Percentiles rank a stretch among this genome's conserved stretches.
These are phyloP conservation scores for Fraxinus latifolia DNA, from an alignment of 305 asterid species.

Conservation along the genomic window DNA sequence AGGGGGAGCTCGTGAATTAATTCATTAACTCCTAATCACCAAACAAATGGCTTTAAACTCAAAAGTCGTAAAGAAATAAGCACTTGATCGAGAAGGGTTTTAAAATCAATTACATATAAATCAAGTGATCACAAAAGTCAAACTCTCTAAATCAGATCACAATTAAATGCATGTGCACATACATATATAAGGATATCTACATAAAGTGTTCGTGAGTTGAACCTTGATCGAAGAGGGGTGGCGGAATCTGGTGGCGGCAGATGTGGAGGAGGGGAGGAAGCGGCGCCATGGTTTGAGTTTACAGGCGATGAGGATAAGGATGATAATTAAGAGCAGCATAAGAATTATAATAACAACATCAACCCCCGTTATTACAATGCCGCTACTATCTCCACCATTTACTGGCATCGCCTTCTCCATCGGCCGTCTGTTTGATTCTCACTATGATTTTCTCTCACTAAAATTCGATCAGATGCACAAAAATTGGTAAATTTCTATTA, in stretches of 20 bases:
- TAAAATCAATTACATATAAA: not conserved
- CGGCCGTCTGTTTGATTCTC: constrained; percentile 34
- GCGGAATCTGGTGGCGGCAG: constrained; percentile 45
- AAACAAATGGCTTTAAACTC: not conserved
- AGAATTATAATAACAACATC: constrained; percentile 41
- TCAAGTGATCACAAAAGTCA: not conserved
- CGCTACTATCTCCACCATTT: constrained; percentile 30
- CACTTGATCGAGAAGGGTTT: not conserved
- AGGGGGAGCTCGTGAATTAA: not conserved
- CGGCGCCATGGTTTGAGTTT: constrained; percentile 84
- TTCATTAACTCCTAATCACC: not conserved
- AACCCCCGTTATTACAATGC: constrained; percentile 29
- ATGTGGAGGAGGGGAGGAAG: constrained; percentile 38
- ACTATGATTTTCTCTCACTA: constrained; percentile 38
- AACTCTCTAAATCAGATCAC: not conserved
- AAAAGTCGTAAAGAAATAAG: not conserved
- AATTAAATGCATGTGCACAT: not conserved
- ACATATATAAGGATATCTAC: not conserved
- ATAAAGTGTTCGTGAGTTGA: not conserved
- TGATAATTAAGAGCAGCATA: constrained; percentile 69
- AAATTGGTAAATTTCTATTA: constrained; percentile 8
- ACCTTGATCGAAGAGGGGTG: constrained; percentile 62
- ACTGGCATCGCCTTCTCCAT: constrained; percentile 64
- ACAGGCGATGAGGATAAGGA: constrained; percentile 70
- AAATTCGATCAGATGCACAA: constrained; percentile 30